Conservation (phyloP, 2,329 filamentous ascomycete species). For the Penicillium corylophilum region DNA sequence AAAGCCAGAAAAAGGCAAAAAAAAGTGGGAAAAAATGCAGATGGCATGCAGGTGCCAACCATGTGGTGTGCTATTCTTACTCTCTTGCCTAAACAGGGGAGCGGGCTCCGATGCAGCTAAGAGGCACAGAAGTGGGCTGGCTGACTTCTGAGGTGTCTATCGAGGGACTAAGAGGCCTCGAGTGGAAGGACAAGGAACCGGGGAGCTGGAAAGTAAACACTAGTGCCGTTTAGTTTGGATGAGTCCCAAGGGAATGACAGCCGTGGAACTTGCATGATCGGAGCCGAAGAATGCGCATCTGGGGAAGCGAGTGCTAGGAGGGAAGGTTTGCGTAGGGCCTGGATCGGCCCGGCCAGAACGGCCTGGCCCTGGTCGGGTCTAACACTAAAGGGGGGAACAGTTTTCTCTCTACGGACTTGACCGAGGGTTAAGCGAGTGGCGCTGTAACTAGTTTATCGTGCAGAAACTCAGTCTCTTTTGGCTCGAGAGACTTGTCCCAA, state of each 20-base stretch:
- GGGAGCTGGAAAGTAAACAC: neutral
- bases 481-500: neutral
- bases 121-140: neutral
- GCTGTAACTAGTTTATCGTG: constrained; percentile 8
- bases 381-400: neutral
- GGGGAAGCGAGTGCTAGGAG: neutral
- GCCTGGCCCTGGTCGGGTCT: neutral
- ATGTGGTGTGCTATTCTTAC: constrained; percentile 29
- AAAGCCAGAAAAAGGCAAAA: neutral
- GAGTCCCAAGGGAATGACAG: neutral
- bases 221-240: neutral
- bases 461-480: neutral
- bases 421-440: constrained; percentile 30
- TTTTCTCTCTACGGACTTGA: constrained; percentile 18
- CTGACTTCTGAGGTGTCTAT: neutral
- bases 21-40: constrained; percentile 2
- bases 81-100: constrained; percentile 4
- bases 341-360: constrained; percentile 13
- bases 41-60: constrained; percentile 35
- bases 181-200: neutral
- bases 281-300: constrained; percentile 15
- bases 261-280: constrained; percentile 1
- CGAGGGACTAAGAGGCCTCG: too few species aligned
- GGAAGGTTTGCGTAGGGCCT: neutral
- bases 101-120: neutral